Evolutionary conservation across 2,329 filamentous ascomycete species (phyloP).

Genomic region (Coniochaeta ligniaria): DNA sequence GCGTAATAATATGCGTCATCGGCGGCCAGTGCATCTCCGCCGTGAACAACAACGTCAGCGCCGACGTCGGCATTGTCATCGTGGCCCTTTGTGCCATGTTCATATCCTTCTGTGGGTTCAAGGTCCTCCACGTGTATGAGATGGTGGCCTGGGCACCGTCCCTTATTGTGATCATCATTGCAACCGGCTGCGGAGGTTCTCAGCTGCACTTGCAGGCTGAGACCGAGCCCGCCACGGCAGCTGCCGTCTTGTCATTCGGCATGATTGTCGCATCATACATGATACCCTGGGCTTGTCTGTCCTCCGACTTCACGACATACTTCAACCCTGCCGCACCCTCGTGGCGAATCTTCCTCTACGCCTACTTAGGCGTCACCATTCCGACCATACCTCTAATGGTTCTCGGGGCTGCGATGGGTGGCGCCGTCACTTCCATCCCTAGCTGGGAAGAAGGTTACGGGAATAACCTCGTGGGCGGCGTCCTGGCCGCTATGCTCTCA

Average conservation of each 20-base stretch:
- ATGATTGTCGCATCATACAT: constrained; percentile 57
- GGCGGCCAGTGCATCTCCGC: constrained; percentile 53
- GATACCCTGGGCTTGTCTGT: constrained; percentile 53
- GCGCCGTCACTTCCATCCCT: constrained; percentile 46
- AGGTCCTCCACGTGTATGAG: constrained; percentile 49
- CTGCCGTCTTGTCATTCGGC: constrained; percentile 45
- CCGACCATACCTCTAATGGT: constrained; percentile 54
- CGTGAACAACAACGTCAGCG: constrained; percentile 39
- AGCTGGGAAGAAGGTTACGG: constrained; percentile 48
- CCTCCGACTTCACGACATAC: constrained; percentile 56
- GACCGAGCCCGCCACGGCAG: constrained; percentile 31
- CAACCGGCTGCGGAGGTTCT: constrained; percentile 45
- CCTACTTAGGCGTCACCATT: constrained; percentile 45
- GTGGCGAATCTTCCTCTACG: constrained; percentile 42
- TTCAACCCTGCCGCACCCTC: constrained; percentile 41
- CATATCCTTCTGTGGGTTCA: constrained; percentile 56
- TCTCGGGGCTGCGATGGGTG: constrained; percentile 57
- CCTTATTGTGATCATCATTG: constrained; percentile 45
- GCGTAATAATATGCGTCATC: constrained; percentile 52
- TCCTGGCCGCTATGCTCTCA: constrained; percentile 51
- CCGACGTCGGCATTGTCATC: constrained; percentile 53
- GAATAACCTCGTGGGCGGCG: constrained; percentile 46
- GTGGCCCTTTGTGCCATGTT: constrained; percentile 48
- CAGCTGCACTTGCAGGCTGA: constrained; percentile 39
- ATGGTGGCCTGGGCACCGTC: constrained; percentile 50